Percentiles rank a stretch among this genome's conserved stretches.
phyloP scores from a whole-genome alignment of 108 stramenopile genomes.

The Bacterosira constricta region DNA sequence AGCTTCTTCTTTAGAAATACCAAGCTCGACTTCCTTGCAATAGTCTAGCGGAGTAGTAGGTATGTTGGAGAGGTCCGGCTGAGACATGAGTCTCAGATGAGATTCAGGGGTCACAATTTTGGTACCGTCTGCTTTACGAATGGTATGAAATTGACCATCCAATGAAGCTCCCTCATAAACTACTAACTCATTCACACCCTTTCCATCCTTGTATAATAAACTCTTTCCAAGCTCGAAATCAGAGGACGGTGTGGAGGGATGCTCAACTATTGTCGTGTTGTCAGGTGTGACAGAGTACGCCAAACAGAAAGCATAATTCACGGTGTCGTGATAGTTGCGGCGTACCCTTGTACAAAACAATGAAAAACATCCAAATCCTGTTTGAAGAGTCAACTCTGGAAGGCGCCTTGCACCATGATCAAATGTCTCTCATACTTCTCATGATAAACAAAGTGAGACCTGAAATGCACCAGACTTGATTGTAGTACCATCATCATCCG shows the following conservation, averaged over 20 bases:
- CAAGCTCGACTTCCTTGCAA: not conserved
- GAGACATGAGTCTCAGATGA: not conserved
- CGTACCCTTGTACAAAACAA: not conserved
- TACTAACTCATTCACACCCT: not conserved
- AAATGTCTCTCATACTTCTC: conserved; percentile 1
- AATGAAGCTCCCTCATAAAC: conserved; percentile 6
- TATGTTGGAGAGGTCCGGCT: conserved; percentile 1
- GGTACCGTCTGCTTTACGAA: not conserved
- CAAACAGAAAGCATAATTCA: conserved; percentile 5
- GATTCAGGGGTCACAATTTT: not conserved
- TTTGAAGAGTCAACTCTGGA: not conserved
- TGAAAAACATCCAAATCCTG: not conserved
- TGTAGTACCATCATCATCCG: not conserved
- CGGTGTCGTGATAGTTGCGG: not conserved
- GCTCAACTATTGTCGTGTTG: not conserved
- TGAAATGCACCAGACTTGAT: not conserved
- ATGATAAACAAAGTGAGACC: not conserved
- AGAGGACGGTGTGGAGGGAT: not conserved
- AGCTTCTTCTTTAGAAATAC: not conserved
- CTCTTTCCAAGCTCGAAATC: not conserved
- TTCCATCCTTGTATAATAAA: not conserved
- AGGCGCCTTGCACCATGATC: not conserved
- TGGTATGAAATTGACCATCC: not conserved
- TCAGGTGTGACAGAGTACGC: not conserved
- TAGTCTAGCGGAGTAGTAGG: conserved; percentile 1